Percentiles rank a stretch among this genome's conserved stretches.
Conservation (phyloP, 768 basidiomycete species). For the Candolleomyces aberdarensis region DNA sequence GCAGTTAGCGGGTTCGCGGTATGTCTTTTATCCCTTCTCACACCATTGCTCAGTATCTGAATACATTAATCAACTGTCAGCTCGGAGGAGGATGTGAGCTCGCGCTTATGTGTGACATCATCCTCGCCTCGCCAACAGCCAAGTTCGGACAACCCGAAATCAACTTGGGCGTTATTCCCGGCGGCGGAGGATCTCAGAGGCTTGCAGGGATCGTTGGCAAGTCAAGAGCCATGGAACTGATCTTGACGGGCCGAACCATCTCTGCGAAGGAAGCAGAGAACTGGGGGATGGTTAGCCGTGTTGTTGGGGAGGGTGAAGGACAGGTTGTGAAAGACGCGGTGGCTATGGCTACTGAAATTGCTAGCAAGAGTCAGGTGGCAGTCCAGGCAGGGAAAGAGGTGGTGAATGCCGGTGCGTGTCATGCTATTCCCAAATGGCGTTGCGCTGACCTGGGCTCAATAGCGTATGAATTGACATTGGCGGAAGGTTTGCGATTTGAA, state of each 20-base stretch:
- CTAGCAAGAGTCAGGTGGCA: slow-evolving; percentile 77
- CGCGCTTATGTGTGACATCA: slow-evolving; percentile 94
- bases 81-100: slow-evolving; percentile 97
- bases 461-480: slow-evolving; percentile 80
- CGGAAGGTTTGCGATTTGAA: slow-evolving; percentile 85
- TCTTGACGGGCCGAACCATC: slow-evolving; percentile 83
- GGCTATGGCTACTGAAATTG: slow-evolving; percentile 72
- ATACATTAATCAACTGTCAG: slow-evolving; percentile 34
- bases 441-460: slow-evolving; percentile 1
- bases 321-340: slow-evolving; percentile 86
- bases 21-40: slow-evolving; percentile 23
- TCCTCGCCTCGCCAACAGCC: slow-evolving; percentile 86
- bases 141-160: slow-evolving; percentile 97
- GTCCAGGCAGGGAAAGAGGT: slow-evolving; percentile 91
- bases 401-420: slow-evolving; percentile 72
- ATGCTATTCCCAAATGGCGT: slow-evolving; percentile 1
- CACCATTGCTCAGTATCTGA: no score
- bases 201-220: slow-evolving; percentile 85
- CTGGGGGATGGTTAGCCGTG: slow-evolving; percentile 86
- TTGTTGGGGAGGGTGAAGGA: slow-evolving; percentile 74
- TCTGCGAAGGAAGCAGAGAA: slow-evolving; percentile 76
- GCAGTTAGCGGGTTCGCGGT: slow-evolving; percentile 95
- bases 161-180: slow-evolving; percentile 92
- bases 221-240: slow-evolving; percentile 91
- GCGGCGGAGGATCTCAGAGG: slow-evolving; percentile 92